A percentile compares a stretch with the other conserved stretches of the same genome.
These are phyloP conservation scores for Solanum hybrid DNA, from an alignment of 305 asterid genomes.

Conservation along the genomic window DNA sequence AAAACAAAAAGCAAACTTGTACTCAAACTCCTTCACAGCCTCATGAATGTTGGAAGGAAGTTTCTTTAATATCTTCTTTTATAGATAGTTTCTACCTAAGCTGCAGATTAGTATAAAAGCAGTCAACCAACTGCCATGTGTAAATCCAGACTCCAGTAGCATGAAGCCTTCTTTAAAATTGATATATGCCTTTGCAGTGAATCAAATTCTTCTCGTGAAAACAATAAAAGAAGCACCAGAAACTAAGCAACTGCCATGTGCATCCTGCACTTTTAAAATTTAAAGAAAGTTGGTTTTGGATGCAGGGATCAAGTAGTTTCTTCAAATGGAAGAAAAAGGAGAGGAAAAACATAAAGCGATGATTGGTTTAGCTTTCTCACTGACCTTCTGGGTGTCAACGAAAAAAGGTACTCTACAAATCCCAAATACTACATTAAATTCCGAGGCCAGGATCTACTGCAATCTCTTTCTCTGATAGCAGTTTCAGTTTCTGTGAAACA, in stretches of 20 bases:
- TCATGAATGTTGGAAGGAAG: neutral
- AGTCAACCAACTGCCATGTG: neutral
- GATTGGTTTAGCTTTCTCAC: neutral
- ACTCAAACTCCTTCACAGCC: neutral
- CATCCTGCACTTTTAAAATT: neutral
- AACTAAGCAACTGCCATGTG: neutral
- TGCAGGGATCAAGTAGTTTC: neutral
- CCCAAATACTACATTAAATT: slow-evolving; percentile 14
- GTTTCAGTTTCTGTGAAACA: slow-evolving; percentile 67
- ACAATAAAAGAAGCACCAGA: neutral
- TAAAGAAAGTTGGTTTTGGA: neutral
- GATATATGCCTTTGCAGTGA: neutral
- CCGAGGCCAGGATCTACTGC: slow-evolving; percentile 26
- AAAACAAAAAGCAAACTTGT: neutral
- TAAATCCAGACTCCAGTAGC: neutral
- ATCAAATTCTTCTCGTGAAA: neutral
- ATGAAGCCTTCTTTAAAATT: neutral
- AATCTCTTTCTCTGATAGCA: slow-evolving; percentile 52
- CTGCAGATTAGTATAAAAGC: neutral
- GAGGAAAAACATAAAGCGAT: neutral
- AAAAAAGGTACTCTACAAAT: slow-evolving; percentile 4
- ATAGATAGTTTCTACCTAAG: neutral
- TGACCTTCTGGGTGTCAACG: neutral
- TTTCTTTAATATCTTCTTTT: neutral
- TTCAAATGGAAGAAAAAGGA: neutral